phyloP scores from a whole-genome alignment of 2,329 filamentous ascomycete genomes.

The Shiraia bambusicola region DNA sequence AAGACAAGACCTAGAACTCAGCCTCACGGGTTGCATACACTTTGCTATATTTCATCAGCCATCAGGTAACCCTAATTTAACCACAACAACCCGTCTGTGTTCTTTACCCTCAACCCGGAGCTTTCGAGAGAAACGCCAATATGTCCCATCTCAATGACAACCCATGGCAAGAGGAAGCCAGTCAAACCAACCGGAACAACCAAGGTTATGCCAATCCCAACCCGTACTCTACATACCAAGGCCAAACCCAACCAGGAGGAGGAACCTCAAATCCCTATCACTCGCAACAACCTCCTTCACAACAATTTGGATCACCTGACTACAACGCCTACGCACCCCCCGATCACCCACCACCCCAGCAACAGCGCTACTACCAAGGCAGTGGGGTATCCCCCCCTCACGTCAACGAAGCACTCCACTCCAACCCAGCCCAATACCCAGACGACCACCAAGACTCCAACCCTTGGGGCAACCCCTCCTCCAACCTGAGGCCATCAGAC shows the following conservation, averaged over 20 bases:
- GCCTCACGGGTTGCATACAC: background rate
- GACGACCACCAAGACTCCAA: slow-evolving; percentile 5
- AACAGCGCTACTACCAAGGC: background rate
- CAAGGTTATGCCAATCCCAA: slow-evolving; percentile 22
- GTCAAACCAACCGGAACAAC: slow-evolving; percentile 8
- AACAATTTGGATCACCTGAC: slow-evolving; percentile 10
- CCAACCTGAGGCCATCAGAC: background rate
- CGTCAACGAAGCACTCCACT: slow-evolving; percentile 1
- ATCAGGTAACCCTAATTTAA: background rate
- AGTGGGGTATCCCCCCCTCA: too few species aligned
- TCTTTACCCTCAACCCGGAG: background rate
- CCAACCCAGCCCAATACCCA: slow-evolving; percentile 1
- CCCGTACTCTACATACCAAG: slow-evolving; percentile 26
- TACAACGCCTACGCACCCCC: slow-evolving; percentile 10
- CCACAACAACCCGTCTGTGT: background rate
- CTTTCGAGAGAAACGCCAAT: slow-evolving; percentile 9
- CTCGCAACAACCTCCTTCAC: slow-evolving; percentile 9
- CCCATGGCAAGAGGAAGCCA: slow-evolving; percentile 26
- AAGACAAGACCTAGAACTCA: background rate
- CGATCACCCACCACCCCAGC: slow-evolving; percentile 8
- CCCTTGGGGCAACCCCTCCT: slow-evolving; percentile 9
- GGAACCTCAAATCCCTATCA: slow-evolving; percentile 8
- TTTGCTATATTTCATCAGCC: background rate
- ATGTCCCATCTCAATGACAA: slow-evolving; percentile 23
- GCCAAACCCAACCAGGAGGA: slow-evolving; percentile 10